Evolutionary conservation across 2,329 filamentous ascomycete genomes (phyloP), one percentile per base, ranked within the genome.

Genomic region (Aspergillus thermomutatus): DNA sequence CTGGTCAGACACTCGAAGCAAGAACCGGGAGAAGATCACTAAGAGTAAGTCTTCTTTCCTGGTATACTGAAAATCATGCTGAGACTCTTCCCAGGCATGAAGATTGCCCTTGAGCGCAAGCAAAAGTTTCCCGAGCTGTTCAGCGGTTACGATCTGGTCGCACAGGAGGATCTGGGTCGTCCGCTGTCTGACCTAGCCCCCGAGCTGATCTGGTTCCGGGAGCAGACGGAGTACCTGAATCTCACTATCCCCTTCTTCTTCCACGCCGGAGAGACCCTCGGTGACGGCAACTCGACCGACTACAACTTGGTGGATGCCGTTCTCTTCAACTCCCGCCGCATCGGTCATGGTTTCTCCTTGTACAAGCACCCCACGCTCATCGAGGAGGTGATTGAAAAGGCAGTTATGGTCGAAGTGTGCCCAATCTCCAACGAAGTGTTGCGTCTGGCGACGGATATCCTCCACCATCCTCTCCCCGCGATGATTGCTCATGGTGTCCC

Each of bases 181-280:
- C 82, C 91, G 0, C 82, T 96, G 26, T 79, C 82, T 25, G 88
- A 93, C 62, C 76, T 94, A 4, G 81, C 92, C 0, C 91, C 92
- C 0, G 87, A 94, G 69, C 78, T 96, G 0, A 91, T 96, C 74
- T 96, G 90, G 90, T 96, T 97, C 81, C 86, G 87, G 60, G 91
- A 92, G 73, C 84, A 88, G 66, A 95, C 91, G 70, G 83, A 84
- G 0, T 80, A 88, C 67, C 86, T 90, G 65, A 84, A 84, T 4
- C 83, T 96, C 47, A 84, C 90, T 46, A 85, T 97, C 9, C 92
- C 92, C 1, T 95, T 96, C 77, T 96, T 94, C 80, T 93, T 97
- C 78, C 92, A 96, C 71, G 91, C 92, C 0, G 92, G 92, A 63
- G 92, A 96, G 74, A 91, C 87, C n/a, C 84, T 96, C 0, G 91